phyloP scores from a whole-genome alignment of 2,329 filamentous ascomycete species.

The Diaporthe sp. region DNA sequence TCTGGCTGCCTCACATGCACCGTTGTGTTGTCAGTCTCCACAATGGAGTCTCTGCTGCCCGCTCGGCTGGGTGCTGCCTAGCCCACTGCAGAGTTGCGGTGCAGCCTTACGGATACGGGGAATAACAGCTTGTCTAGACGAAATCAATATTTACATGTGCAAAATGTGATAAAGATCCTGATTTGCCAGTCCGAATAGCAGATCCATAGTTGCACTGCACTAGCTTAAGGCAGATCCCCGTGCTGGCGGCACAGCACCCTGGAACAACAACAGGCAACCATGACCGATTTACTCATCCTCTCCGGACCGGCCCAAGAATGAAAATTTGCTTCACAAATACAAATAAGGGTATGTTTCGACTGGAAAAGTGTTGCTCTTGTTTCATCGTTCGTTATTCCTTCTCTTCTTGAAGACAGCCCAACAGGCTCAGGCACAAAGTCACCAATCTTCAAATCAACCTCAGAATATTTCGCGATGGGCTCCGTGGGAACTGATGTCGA shows the following conservation, averaged over 20 bases:
- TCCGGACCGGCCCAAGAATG: not conserved
- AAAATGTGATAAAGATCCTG: not conserved
- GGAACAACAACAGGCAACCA: slow-evolving; percentile 5
- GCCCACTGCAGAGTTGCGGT: not conserved
- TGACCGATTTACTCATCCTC: slow-evolving; percentile 2
- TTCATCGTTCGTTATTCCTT: not conserved
- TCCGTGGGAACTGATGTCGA: not conserved
- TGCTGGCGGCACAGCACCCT: not conserved
- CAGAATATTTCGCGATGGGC: not conserved
- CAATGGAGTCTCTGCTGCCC: not conserved
- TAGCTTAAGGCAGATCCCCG: slow-evolving; percentile 7
- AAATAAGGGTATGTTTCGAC: not conserved
- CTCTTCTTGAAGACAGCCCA: not conserved
- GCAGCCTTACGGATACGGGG: too few relatives aligned
- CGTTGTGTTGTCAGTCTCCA: not conserved
- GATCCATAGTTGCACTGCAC: not conserved
- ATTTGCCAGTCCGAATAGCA: not conserved
- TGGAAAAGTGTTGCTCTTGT: not conserved
- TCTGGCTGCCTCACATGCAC: not conserved
- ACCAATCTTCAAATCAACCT: not conserved
- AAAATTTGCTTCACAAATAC: not conserved
- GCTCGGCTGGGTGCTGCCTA: not conserved
- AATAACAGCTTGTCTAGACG: not conserved
- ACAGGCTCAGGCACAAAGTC: too few relatives aligned
- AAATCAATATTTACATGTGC: not conserved